phyloP scores from a whole-genome alignment of 2,329 filamentous ascomycete genomes.

The Aspergillus sp. region DNA sequence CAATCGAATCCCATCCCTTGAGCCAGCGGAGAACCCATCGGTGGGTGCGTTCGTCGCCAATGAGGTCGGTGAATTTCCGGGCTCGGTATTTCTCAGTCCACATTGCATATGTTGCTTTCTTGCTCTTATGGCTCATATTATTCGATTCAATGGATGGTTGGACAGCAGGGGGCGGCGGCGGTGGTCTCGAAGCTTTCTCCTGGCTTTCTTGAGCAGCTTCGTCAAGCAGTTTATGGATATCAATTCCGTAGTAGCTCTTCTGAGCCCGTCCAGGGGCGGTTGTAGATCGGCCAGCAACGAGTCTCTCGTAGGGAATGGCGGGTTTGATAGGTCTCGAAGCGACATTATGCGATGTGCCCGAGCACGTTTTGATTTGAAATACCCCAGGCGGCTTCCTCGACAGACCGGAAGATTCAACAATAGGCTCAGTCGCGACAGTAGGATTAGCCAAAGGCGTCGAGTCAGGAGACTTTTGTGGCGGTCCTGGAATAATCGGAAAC shows the following conservation, averaged over 20 bases:
- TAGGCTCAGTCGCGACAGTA: constrained; percentile 3
- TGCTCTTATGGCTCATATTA: constrained; percentile 15
- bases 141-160: constrained; percentile 30
- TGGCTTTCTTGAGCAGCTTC: constrained; percentile 59
- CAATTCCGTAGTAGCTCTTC: constrained; percentile 80
- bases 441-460: constrained; percentile 1
- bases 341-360: constrained; percentile 45
- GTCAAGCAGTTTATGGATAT: constrained; percentile 79
- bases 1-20: constrained; percentile 87
- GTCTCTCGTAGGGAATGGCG: constrained; percentile 46
- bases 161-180: constrained; percentile 14
- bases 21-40: constrained; percentile 86
- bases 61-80: constrained; percentile 83
- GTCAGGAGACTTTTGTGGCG: constrained; percentile 1
- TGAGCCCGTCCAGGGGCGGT: constrained; percentile 50
- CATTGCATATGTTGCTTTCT: constrained; percentile 43
- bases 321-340: constrained; percentile 30
- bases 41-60: constrained; percentile 92
- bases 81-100: constrained; percentile 99
- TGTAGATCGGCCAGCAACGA: constrained; percentile 51
- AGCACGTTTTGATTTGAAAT: constrained; percentile 42
- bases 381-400: constrained; percentile 10
- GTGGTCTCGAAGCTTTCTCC: constrained; percentile 13
- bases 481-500: constrained; percentile 10
- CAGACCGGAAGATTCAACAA: constrained; percentile 3